phyloP scores from a whole-genome alignment of 2,329 filamentous ascomycete species.

The Penicillium corylophilum region DNA sequence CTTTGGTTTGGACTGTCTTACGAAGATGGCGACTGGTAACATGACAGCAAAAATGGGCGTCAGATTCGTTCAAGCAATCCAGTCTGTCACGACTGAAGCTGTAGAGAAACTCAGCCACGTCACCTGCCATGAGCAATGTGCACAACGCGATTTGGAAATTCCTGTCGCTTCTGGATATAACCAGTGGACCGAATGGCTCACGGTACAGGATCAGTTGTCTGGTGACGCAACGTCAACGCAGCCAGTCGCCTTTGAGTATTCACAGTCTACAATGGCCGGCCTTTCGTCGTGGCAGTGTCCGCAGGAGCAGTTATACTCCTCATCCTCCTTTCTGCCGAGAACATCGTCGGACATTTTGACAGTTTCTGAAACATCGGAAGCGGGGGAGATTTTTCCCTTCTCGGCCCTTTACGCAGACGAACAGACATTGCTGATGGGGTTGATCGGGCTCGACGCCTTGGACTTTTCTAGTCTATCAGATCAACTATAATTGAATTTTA shows the following conservation, averaged over 20 bases:
- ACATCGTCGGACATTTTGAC: background rate
- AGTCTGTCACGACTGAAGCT: constrained; percentile 28
- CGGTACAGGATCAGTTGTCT: background rate
- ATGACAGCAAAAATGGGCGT: constrained; percentile 29
- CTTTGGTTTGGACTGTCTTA: constrained; percentile 35
- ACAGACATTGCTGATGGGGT: constrained; percentile 27
- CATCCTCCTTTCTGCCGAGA: background rate
- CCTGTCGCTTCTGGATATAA: constrained; percentile 4
- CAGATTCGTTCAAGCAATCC: constrained; percentile 28
- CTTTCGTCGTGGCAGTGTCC: background rate
- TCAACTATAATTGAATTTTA: background rate
- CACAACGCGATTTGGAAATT: background rate
- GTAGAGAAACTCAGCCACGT: constrained; percentile 6
- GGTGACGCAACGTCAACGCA: background rate
- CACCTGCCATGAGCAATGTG: background rate
- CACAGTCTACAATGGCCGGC: background rate
- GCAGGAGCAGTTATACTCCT: background rate
- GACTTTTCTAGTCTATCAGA: constrained; percentile 19
- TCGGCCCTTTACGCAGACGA: constrained; percentile 22
- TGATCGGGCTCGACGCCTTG: constrained; percentile 29
- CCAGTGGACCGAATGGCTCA: constrained; percentile 12
- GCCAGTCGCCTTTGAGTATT: background rate
- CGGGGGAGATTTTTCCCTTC: background rate
- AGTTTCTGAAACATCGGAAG: background rate
- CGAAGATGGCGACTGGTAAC: constrained; percentile 37